These are phyloP conservation scores for Brassica carinata DNA, from an alignment of 345 rosid species.

Conservation along the genomic window DNA sequence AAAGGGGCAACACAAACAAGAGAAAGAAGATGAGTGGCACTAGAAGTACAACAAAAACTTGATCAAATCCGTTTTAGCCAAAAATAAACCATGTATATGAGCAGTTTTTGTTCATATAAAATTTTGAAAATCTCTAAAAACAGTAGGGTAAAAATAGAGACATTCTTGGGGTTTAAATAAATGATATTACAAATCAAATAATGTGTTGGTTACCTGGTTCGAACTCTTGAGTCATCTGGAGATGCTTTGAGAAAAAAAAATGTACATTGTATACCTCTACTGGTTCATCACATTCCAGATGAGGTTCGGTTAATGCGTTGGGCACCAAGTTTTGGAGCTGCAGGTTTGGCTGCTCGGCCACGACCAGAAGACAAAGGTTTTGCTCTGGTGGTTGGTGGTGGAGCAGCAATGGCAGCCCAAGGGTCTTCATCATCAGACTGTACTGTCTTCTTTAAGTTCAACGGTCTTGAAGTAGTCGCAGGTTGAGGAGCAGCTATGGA, in stretches of 20 bases:
- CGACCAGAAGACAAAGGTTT: slow-evolving; percentile 74
- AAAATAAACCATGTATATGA: slow-evolving; percentile 2
- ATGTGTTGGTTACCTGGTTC: slow-evolving; percentile 26
- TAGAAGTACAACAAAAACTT: slow-evolving; percentile 15
- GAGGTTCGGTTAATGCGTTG: slow-evolving; percentile 91
- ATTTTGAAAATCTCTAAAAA: slow-evolving; percentile 17
- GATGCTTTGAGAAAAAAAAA: slow-evolving; percentile 41
- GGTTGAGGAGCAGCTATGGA: slow-evolving; percentile 90
- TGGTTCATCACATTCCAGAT: slow-evolving; percentile 54
- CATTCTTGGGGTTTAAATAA: slow-evolving; percentile 46
- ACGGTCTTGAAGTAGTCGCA: slow-evolving; percentile 61
- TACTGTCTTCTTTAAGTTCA: slow-evolving; percentile 58
- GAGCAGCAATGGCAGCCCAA: slow-evolving; percentile 97
- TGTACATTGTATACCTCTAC: slow-evolving; percentile 46
- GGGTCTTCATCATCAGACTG: slow-evolving; percentile 74
- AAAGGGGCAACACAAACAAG: too few relatives aligned
- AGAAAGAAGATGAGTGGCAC: slow-evolving; percentile 23
- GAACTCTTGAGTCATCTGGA: slow-evolving; percentile 34
- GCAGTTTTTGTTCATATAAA: slow-evolving; percentile 27
- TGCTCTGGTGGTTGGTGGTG: slow-evolving; percentile 77
- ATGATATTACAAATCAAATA: slow-evolving; percentile 59
- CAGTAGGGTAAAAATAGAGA: slow-evolving; percentile 10
- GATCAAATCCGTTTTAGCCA: slow-evolving; percentile 11
- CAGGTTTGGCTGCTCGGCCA: slow-evolving; percentile 75
- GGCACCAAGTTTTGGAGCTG: slow-evolving; percentile 76